These are phyloP conservation scores for Termitomyces eurrhizus DNA, from an alignment of 768 basidiomycete species.

Conservation along the genomic window DNA sequence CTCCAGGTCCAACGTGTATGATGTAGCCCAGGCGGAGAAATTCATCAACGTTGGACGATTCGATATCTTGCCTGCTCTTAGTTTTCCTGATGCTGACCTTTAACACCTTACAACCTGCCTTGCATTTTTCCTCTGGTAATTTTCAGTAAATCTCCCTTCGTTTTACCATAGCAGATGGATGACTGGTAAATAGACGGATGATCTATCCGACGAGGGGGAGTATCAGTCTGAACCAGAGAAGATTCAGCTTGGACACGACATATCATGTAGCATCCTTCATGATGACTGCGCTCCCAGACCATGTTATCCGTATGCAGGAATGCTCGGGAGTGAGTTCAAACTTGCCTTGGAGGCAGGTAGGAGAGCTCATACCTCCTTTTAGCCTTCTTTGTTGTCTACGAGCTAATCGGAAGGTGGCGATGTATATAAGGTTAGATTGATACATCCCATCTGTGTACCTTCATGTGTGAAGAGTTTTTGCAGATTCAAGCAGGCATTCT, in stretches of 20 bases:
- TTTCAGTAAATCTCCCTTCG: constrained; percentile 16
- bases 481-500: constrained; percentile 15
- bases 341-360: not conserved
- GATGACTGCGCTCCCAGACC: constrained; percentile 4
- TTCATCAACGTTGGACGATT: constrained; percentile 17
- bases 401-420: constrained; percentile 1
- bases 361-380: not conserved
- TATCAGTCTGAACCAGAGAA: constrained; percentile 20
- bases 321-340: constrained; percentile 6
- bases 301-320: constrained; percentile 1
- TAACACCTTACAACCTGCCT: constrained; percentile 21
- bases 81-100: constrained; percentile 19
- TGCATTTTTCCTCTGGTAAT: constrained; percentile 23
- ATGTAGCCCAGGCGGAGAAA: constrained; percentile 1
- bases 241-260: constrained; percentile 15
- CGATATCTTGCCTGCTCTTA: constrained; percentile 17
- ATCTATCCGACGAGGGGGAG: constrained; percentile 21
- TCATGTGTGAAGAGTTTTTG: not conserved
- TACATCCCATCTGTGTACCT: not conserved
- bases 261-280: constrained; percentile 11
- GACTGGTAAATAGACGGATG: constrained; percentile 17
- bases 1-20: constrained; percentile 8
- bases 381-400: constrained; percentile 2
- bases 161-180: not conserved
- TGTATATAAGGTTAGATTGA: constrained; percentile 5